Conservation (phyloP, 2,329 filamentous ascomycete species). For the Calonectria leucothoes region DNA sequence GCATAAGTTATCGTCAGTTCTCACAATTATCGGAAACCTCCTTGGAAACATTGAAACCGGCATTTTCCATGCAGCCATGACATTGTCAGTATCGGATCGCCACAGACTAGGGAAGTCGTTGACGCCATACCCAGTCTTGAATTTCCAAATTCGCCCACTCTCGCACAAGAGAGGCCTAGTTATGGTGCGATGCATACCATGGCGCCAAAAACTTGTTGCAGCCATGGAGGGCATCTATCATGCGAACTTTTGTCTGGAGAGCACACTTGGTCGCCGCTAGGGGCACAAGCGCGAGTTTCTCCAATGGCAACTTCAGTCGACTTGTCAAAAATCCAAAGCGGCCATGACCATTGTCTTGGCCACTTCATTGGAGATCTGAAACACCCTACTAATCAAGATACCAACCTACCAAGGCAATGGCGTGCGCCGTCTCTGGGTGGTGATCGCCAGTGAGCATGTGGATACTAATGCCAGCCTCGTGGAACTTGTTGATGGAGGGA, state of each 20-base stretch:
- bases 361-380: conserved; percentile 63
- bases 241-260: conserved; percentile 78
- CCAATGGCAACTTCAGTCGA: conserved; percentile 74
- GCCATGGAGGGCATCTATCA: conserved; percentile 79
- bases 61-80: conserved; percentile 76
- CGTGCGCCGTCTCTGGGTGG: conserved; percentile 72
- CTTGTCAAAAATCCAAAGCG: conserved; percentile 76
- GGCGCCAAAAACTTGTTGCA: conserved; percentile 70
- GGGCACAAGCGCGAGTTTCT: conserved; percentile 68
- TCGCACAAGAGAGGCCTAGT: neutral
- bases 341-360: conserved; percentile 74
- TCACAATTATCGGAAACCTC: conserved; percentile 76
- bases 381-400: conserved; percentile 66
- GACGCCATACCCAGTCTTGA: conserved; percentile 78
- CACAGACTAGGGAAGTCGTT: conserved; percentile 78
- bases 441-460: conserved; percentile 80
- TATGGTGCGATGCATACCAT: neutral
- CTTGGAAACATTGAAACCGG: conserved; percentile 78
- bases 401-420: conserved; percentile 74
- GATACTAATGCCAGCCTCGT: conserved; percentile 71
- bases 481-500: conserved; percentile 67
- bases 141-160: neutral
- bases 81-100: conserved; percentile 76
- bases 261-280: conserved; percentile 78
- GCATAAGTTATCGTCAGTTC: conserved; percentile 81